Evolutionary conservation across 768 basidiomycete species (phyloP), one percentile per base, ranked within the genome.

Genomic region (Leucocoprinus leucothites): DNA sequence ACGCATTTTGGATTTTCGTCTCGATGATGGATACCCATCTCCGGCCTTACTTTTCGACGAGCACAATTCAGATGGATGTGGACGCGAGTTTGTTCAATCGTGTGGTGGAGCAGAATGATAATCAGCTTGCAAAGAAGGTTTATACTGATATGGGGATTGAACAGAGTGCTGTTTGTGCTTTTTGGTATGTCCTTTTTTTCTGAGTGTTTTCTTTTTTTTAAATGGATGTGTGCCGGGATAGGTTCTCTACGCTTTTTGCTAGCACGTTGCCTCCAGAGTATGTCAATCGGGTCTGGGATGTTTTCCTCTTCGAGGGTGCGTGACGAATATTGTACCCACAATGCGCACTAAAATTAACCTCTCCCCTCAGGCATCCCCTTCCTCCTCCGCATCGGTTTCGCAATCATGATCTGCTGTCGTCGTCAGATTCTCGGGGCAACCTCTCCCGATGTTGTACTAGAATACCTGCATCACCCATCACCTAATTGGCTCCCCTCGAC

Each of bases 1-100:
- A 94, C 60, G 91, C 89, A 0, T 94, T 94, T 67, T 94, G 91
- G 91, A 92, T 89, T 18, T 92, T 93, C 64, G 78, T 89, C 1
- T 90, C 89, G 2, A 71, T 93, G 59, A 94, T 94, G 91, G 89
- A 93, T 60, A 79, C 81, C 1, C 85, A 91, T 60, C 73, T 92
- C n/a, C 85, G 91, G 1, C 74, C 85, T 0, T 91, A 91, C 66
- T 94, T 91, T 64, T 81, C 86, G 35, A 63, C 76, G 2, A 77
- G 70, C 48, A 71, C 76, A 1, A 73, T 76, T 2, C 88, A 90
- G 65, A 71, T 91, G 53, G 90, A 91, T 60, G 85, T 93, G 7
- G 91, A 93, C 57, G 80, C 88, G 0, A 74, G 81, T 2, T 66
- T 94, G 42, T 90, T 92, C 60, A 77, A 76, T 53, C 82, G 81